Evolutionary conservation across 2,329 filamentous ascomycete species (phyloP), one percentile per base, ranked within the genome.

Genomic region (Xylariaceae sp.): DNA sequence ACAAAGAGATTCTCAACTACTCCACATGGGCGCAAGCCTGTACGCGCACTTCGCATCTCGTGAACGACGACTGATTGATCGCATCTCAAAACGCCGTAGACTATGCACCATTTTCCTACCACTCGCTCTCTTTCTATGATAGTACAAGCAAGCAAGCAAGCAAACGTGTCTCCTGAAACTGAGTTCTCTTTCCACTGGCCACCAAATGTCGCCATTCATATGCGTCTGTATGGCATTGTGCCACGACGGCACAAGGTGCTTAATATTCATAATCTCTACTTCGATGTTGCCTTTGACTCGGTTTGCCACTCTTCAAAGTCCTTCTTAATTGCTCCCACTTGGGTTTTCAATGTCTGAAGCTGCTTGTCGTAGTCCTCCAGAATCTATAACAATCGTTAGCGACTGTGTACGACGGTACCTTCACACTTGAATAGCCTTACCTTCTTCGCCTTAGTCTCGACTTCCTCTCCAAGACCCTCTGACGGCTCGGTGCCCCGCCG

Each of bases 331-430:
- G 82, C 79, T 70, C 88, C 86, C 11, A 87, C 78, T 71, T 91
- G 87, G 71, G 86, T 87, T 74, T 86, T 88, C 63, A 95, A 78
- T 71, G 92, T 88, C 70, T 83, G 79, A 39, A 94, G 79, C 76
- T 93, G 89, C 72, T 87, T 89, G 72, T 92, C 88, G 72, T 92
- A 93, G 70, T 92, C 88, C 68, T 89, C 87, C 67, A 93, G 75
- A 51, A 93, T 87, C 88, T 91, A 63, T 30, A 30, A 6, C 30
- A 8, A 11, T 51, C 53, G 66, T 73, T 61, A 70, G 61, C 35
- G 34, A 51, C 61, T 35, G 6, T 15, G 18, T 6, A 23, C 2
- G 11, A 13, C 9, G 18, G 6, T 11, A 51, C 37, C 18, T 9
- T 42, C 23, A 9, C 10, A 17, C 11, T 48, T 7, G 10, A 15